Evolutionary conservation across 208 protist species (phyloP).

Genomic region (Trypanosoma boissoni): DNA sequence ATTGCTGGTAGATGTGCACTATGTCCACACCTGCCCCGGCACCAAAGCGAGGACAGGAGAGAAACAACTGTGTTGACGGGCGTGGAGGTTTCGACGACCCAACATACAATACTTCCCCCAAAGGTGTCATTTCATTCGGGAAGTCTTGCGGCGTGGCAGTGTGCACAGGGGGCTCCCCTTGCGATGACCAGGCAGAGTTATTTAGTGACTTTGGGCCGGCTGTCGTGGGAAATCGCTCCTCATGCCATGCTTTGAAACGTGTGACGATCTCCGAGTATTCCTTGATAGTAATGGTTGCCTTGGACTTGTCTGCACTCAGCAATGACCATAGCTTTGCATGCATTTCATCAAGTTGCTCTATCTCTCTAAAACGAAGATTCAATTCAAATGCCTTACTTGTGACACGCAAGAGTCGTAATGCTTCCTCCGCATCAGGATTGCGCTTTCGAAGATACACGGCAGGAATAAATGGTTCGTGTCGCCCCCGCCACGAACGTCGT

Average conservation of each 20-base stretch:
- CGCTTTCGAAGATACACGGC: constrained; percentile 54
- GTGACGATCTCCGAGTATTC: constrained; percentile 59
- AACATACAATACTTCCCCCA: constrained; percentile 56
- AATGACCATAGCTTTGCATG: constrained; percentile 69
- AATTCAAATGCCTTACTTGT: constrained; percentile 81
- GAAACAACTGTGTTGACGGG: constrained; percentile 58
- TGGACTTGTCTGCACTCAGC: constrained; percentile 44
- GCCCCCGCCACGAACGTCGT: constrained; percentile 22
- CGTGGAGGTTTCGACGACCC: constrained; percentile 41
- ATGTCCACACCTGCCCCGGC: constrained; percentile 46
- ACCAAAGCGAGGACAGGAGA: constrained; percentile 57
- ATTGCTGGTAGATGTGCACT: constrained; percentile 58
- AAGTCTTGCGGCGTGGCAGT: constrained; percentile 17
- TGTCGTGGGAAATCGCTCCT: constrained; percentile 13
- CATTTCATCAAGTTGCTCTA: constrained; percentile 77
- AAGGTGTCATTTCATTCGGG: constrained; percentile 29
- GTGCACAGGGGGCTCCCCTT: constrained; percentile 21
- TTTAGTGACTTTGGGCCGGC: not conserved
- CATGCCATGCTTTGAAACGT: constrained; percentile 39
- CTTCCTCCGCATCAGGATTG: constrained; percentile 57
- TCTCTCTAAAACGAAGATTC: constrained; percentile 71
- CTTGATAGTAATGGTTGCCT: constrained; percentile 41
- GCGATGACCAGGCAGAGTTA: no score
- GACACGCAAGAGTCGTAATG: constrained; percentile 32
- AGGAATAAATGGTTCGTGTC: constrained; percentile 35